A percentile compares a stretch with the other conserved stretches of the same genome.
Evolutionary conservation across 1,139 yeast genomes (phyloP).

Genomic region (Protomyces pachydermus): DNA sequence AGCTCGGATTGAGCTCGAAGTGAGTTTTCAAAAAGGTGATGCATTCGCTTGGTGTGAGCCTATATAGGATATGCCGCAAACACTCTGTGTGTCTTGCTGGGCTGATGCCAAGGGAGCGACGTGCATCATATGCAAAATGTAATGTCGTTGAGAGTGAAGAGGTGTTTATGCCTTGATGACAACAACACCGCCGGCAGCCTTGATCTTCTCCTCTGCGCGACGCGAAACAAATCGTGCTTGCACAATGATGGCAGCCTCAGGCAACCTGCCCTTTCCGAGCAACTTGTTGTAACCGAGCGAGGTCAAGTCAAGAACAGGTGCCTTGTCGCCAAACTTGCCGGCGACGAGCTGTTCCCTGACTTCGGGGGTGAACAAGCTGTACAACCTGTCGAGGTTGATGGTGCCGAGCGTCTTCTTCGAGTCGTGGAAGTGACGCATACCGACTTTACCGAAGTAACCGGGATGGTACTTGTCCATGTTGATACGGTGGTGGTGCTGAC

Average conservation of each 20-base stretch:
- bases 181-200: constrained; percentile 99
- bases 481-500: constrained; percentile 99
- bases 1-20: constrained; percentile 3
- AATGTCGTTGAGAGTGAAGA: not conserved
- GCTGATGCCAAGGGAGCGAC: not conserved
- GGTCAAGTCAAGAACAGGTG: constrained; percentile 48
- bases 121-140: not conserved
- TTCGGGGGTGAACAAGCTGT: constrained; percentile 94
- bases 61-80: too few species aligned
- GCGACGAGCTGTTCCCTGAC: constrained; percentile 92
- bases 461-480: constrained; percentile 99
- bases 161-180: constrained; percentile 86
- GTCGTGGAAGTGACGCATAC: constrained; percentile 99
- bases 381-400: constrained; percentile 96
- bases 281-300: constrained; percentile 92
- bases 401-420: constrained; percentile 70
- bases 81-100: too few species aligned
- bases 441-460: constrained; percentile 99
- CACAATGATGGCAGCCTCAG: constrained; percentile 97
- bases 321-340: constrained; percentile 79
- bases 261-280: constrained; percentile 98
- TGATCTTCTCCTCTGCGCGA: constrained; percentile 99
- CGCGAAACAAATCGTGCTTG: constrained; percentile 99
- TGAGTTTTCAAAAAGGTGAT: not conserved
- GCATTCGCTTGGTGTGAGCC: not conserved